Evolutionary conservation across 257 asterid species (phyloP).

Genomic region (Thymus quinquecostatus): DNA sequence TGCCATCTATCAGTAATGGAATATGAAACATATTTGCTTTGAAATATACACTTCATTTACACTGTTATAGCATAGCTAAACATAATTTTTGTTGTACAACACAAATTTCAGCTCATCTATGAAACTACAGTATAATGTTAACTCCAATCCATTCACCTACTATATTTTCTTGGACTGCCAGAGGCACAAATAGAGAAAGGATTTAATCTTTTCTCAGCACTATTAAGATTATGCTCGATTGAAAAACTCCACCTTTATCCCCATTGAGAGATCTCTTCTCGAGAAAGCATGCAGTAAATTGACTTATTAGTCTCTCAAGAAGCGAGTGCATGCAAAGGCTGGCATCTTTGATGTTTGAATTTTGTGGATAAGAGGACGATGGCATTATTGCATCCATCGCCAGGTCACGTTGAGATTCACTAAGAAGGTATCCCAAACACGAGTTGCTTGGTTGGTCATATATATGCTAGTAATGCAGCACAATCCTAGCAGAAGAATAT

Average conservation of each 20-base stretch:
- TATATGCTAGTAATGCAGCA: constrained; percentile 79
- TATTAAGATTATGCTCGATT: constrained; percentile 59
- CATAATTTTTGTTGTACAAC: constrained; percentile 39
- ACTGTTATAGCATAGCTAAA: constrained; percentile 8
- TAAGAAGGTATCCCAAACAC: constrained; percentile 82
- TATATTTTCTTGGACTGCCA: background rate
- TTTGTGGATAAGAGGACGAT: constrained; percentile 58
- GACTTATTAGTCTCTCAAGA: constrained; percentile 83
- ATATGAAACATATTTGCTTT: background rate
- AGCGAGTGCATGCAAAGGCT: constrained; percentile 62
- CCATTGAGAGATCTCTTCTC: constrained; percentile 78
- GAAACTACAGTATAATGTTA: constrained; percentile 16
- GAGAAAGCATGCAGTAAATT: constrained; percentile 72
- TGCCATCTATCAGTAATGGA: background rate
- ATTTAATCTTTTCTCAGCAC: constrained; percentile 44
- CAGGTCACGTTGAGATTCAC: constrained; percentile 77
- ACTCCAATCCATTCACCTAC: constrained; percentile 22
- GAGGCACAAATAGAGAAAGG: constrained; percentile 3
- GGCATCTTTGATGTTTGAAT: constrained; percentile 49
- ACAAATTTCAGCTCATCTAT: constrained; percentile 25
- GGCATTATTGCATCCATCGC: constrained; percentile 92
- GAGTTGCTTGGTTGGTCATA: constrained; percentile 69
- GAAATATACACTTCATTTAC: constrained; percentile 29
- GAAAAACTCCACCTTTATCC: constrained; percentile 85
- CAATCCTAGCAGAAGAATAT: constrained; percentile 60